Base-by-base conservation (phyloP, 371 early-diverging fungal genomes). In the Mortierella sp. region DNA sequence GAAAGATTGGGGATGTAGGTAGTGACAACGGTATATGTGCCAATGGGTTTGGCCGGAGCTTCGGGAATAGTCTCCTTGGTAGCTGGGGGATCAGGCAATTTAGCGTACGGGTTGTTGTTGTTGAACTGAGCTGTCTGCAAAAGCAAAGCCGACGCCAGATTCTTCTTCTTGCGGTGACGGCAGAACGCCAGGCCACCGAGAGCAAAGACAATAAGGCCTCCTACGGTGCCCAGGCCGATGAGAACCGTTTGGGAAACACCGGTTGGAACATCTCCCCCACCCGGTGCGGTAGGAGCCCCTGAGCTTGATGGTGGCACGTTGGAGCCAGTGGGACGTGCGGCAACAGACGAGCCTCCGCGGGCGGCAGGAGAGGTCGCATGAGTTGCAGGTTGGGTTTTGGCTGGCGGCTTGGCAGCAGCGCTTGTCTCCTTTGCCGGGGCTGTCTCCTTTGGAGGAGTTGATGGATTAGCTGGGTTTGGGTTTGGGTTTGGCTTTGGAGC, bases 1-100 rank as follows among this genome's bases (percentile, higher is more conserved):
- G 83, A 82, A 16, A 91, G 61, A 3, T 86, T 85, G 16, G 91
- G 90, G 30, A 86, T 82, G 59, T 87, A 91, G 6, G 87, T 89
- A 1, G 86, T 80, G 9, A 83, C 72, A 3, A 88, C 89, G 19
- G 64, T 79, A 51, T 78, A 86, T 1, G 85, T 83, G 23, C 88
- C 88, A 31, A 86, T 41, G 9, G 85, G 85, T 23, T 71, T 74
- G 31, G 80, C 67, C 9, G 72, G 67, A 14, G 72, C 67, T 63
- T 67, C 67, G 27, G 72, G 67, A 48, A 62, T 50, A 39, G 53
- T 54, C 63, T 67, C 72, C 60, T 72, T 72, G 42, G 63, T 54
- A 7, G 62, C 18, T 12, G 62, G 55, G 26, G 67, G 67, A 39
- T 72, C 72, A 5, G 72, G 59, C 46, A 72, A 41, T 49, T 72